Evolutionary conservation across 2,329 filamentous ascomycete species (phyloP).

Genomic region (Mycosphaerella arachidis): DNA sequence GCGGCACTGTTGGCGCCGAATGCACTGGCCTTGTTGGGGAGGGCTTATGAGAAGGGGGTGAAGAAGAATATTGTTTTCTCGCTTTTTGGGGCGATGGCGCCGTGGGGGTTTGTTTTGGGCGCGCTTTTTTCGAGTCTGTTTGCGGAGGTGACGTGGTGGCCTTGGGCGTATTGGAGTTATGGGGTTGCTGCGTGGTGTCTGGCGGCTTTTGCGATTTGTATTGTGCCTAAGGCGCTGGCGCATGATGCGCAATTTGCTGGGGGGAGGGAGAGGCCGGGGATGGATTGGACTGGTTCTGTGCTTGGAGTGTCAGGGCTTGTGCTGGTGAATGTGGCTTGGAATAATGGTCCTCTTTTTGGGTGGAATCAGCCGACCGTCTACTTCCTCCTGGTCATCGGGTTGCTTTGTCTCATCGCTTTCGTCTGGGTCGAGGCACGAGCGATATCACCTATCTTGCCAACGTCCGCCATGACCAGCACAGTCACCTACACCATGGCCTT

Average conservation of each 20-base stretch:
- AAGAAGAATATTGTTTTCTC: slow-evolving; percentile 39
- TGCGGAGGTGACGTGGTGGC: slow-evolving; percentile 32
- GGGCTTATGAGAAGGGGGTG: slow-evolving; percentile 32
- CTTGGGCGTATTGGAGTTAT: slow-evolving; percentile 33
- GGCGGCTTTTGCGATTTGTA: slow-evolving; percentile 22
- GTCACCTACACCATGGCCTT: slow-evolving; percentile 28
- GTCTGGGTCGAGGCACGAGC: slow-evolving; percentile 29
- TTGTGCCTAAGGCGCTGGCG: slow-evolving; percentile 25
- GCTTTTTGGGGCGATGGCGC: slow-evolving; percentile 36
- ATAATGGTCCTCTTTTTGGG: slow-evolving; percentile 32
- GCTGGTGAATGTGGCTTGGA: slow-evolving; percentile 32
- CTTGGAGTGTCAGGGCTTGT: slow-evolving; percentile 31
- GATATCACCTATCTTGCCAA: slow-evolving; percentile 23
- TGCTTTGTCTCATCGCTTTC: slow-evolving; percentile 28
- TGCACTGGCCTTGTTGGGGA: slow-evolving; percentile 36
- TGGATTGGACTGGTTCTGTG: slow-evolving; percentile 28
- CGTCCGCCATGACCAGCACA: slow-evolving; percentile 24
- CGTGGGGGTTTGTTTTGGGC: slow-evolving; percentile 35
- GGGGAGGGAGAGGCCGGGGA: slow-evolving; percentile 10
- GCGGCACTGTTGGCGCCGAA: slow-evolving; percentile 37
- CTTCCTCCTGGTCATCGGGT: slow-evolving; percentile 28
- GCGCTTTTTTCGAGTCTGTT: slow-evolving; percentile 34
- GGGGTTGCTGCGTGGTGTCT: slow-evolving; percentile 26
- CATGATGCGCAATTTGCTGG: slow-evolving; percentile 19
- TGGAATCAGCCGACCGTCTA: slow-evolving; percentile 30